phyloP scores from a whole-genome alignment of 176 grass and related monocot genomes.

The Ampelocalamus luodianensis region DNA sequence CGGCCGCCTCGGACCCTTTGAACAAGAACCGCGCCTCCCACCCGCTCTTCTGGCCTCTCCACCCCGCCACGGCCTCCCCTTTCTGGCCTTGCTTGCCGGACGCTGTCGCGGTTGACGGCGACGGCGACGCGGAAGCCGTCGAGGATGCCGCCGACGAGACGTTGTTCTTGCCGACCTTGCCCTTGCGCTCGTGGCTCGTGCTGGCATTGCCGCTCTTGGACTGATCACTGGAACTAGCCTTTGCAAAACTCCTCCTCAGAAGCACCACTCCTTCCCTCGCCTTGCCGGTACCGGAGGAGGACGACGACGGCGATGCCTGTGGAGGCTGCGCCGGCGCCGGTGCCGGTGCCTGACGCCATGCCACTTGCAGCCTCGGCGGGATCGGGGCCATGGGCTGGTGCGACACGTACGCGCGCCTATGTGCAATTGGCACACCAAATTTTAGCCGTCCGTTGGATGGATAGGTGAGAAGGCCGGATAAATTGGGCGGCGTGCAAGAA shows the following conservation, averaged over 20 bases:
- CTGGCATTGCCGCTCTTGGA: slow-evolving; percentile 17
- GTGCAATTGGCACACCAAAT: slow-evolving; percentile 32
- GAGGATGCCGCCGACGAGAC: background rate
- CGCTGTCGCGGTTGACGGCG: slow-evolving; percentile 26
- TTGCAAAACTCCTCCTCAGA: slow-evolving; percentile 44
- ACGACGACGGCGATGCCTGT: background rate
- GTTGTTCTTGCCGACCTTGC: slow-evolving; percentile 31
- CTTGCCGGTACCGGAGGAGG: slow-evolving; percentile 18
- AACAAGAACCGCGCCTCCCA: slow-evolving; percentile 79
- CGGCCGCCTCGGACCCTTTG: slow-evolving; percentile 54
- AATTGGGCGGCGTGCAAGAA: background rate
- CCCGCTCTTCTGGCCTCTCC: slow-evolving; percentile 51
- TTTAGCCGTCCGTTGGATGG: slow-evolving; percentile 19
- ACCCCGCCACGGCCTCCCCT: slow-evolving; percentile 33
- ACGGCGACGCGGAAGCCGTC: background rate
- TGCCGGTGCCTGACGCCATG: slow-evolving; percentile 37
- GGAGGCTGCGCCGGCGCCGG: slow-evolving; percentile 21
- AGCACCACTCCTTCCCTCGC: slow-evolving; percentile 50
- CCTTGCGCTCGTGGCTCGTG: slow-evolving; percentile 46
- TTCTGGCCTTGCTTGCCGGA: slow-evolving; percentile 56
- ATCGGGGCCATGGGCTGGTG: slow-evolving; percentile 50
- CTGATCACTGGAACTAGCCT: slow-evolving; percentile 11
- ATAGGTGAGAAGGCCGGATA: background rate
- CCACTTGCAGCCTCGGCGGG: slow-evolving; percentile 61
- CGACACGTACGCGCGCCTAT: slow-evolving; percentile 52